phyloP scores from a whole-genome alignment of 495 filamentous ascomycete species.

The Stereocaulon alpinum region DNA sequence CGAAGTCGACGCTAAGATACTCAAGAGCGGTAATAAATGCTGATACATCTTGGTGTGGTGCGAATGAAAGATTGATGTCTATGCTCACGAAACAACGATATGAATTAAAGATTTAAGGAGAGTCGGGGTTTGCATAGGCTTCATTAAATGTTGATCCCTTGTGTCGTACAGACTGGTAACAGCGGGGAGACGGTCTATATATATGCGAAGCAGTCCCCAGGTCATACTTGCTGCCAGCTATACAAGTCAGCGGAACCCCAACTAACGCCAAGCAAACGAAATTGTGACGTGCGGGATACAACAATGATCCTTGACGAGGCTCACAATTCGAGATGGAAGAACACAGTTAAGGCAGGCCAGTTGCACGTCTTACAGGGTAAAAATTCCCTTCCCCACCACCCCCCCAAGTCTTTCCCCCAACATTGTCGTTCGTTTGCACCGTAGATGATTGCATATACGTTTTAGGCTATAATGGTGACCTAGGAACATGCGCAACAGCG shows the following conservation, averaged over 20 bases:
- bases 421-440: not conserved
- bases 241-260: not conserved
- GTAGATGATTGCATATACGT: not conserved
- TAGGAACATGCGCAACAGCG: not conserved
- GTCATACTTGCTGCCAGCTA: not conserved
- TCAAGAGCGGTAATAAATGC: not conserved
- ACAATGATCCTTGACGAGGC: not conserved
- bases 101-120: too few relatives aligned
- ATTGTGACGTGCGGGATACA: not conserved
- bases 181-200: too few relatives aligned
- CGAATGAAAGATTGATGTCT: too few relatives aligned
- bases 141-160: too few relatives aligned
- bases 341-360: not conserved
- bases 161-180: too few relatives aligned
- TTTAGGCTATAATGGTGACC: not conserved
- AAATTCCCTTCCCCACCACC: too few relatives aligned
- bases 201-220: not conserved
- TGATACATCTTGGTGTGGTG: not conserved
- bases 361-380: not conserved
- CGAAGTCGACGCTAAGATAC: not conserved
- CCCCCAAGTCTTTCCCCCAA: not conserved
- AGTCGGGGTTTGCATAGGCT: too few relatives aligned
- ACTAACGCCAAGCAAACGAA: not conserved
- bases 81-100: too few relatives aligned
- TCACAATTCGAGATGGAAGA: not conserved